phyloP scores from a whole-genome alignment of 1,284 basidiomycete genomes.

The Cutaneotrichosporon cyanovorans region DNA sequence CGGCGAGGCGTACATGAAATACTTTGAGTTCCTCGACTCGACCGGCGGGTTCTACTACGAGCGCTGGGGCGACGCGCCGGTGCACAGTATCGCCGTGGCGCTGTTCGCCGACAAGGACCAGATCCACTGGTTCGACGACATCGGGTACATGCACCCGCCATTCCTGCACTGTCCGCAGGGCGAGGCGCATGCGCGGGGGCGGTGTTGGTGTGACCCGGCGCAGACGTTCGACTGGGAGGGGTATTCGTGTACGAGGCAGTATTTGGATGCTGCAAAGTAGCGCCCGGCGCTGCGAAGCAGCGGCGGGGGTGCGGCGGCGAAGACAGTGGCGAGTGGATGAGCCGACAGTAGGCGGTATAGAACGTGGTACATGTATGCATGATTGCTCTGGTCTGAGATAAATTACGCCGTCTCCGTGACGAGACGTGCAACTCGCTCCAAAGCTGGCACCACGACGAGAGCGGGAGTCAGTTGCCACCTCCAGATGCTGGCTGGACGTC shows the following conservation, averaged over 20 bases:
- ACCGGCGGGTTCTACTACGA: constrained; percentile 81
- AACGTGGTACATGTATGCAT: neutral
- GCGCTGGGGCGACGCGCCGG: constrained; percentile 68
- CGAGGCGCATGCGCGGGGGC: constrained; percentile 39
- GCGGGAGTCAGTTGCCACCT: too few species aligned
- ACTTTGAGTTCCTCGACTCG: constrained; percentile 67
- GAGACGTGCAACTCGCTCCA: too few species aligned
- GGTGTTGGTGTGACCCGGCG: constrained; percentile 43
- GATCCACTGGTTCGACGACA: constrained; percentile 62
- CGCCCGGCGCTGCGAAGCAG: too few species aligned
- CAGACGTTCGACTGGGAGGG: constrained; percentile 39
- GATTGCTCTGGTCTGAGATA: too few species aligned
- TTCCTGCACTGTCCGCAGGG: constrained; percentile 46
- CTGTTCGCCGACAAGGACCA: constrained; percentile 63
- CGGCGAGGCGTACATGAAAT: constrained; percentile 63
- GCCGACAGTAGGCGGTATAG: neutral
- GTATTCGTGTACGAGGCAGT: constrained; percentile 4
- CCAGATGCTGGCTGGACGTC: too few species aligned
- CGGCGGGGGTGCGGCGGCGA: neutral
- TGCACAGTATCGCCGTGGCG: constrained; percentile 71
- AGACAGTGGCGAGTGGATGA: neutral
- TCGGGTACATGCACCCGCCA: constrained; percentile 46
- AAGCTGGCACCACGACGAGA: too few species aligned
- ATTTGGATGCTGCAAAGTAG: too few species aligned
- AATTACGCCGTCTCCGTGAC: too few species aligned